Evolutionary conservation across 1,284 basidiomycete species (phyloP).

Genomic region (Apiotrichum montevideense): DNA sequence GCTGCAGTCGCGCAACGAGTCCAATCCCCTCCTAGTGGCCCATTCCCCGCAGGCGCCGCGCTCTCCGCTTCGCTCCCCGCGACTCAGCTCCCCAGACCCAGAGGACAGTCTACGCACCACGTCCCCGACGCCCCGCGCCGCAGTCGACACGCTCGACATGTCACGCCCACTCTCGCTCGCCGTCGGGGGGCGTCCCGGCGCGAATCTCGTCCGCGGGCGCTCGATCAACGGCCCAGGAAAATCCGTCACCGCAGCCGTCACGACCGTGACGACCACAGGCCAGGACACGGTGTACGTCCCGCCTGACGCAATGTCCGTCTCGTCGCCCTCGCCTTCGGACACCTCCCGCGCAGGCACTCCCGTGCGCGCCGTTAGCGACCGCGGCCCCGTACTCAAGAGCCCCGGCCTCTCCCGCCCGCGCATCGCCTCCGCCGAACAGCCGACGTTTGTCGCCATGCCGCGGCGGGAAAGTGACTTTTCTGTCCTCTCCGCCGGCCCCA

Average conservation of each 20-base stretch:
- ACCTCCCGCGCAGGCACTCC: not conserved
- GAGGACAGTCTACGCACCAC: not conserved
- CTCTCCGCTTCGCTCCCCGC: not conserved
- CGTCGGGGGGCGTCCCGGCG: not conserved
- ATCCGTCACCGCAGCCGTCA: not conserved
- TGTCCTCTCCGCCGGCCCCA: not conserved
- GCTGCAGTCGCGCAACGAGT: too few species aligned
- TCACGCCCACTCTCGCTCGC: not conserved
- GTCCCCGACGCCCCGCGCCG: not conserved
- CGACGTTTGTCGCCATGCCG: not conserved
- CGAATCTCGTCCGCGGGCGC: not conserved
- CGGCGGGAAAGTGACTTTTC: not conserved
- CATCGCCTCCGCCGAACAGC: too few species aligned
- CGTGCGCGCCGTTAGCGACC: not conserved
- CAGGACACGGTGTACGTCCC: not conserved
- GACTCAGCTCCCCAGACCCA: not conserved
- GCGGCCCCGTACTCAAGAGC: too few species aligned
- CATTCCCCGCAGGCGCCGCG: too few species aligned
- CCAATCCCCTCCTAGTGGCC: too few species aligned
- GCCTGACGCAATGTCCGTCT: too few species aligned
- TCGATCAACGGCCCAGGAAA: not conserved
- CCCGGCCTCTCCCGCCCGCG: too few species aligned
- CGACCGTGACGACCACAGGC: not conserved
- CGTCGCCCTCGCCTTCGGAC: too few species aligned
- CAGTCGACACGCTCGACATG: constrained; percentile 3